These are phyloP conservation scores for Moesziomyces globuligerus DNA, from an alignment of 1,284 basidiomycete species.

Conservation along the genomic window DNA sequence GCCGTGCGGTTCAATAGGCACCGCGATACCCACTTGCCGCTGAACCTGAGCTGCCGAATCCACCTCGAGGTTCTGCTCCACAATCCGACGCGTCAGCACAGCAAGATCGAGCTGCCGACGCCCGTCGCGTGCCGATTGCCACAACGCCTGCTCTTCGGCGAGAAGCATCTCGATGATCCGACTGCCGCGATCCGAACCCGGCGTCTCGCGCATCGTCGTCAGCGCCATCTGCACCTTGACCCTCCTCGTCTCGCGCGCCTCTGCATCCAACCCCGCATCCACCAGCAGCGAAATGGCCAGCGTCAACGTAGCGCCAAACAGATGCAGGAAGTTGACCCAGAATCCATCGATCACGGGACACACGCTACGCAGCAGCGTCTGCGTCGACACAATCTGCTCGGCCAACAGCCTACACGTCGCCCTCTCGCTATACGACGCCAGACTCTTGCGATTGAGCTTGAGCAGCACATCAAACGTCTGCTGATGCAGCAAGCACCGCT, in stretches of 20 bases:
- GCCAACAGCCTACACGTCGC: conserved; percentile 45
- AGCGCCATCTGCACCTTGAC: conserved; percentile 30
- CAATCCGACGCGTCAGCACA: conserved; percentile 19
- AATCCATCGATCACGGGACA: conserved; percentile 56
- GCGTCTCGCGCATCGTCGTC: conserved; percentile 38
- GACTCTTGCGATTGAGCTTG: conserved; percentile 43
- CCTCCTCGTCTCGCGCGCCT: conserved; percentile 14
- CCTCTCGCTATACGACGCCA: conserved; percentile 33
- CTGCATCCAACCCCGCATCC: conserved; percentile 23
- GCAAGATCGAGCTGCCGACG: conserved; percentile 15
- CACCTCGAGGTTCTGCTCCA: conserved; percentile 1
- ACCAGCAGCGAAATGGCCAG: conserved; percentile 48
- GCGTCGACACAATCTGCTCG: conserved; percentile 49
- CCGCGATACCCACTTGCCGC: no score
- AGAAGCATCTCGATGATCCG: conserved; percentile 49
- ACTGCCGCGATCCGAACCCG: conserved; percentile 39
- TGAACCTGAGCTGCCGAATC: background rate
- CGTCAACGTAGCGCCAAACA: conserved; percentile 51
- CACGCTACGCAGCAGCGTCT: conserved; percentile 41
- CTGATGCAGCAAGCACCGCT: conserved; percentile 54
- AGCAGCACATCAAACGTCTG: conserved; percentile 51
- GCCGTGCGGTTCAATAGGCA: background rate
- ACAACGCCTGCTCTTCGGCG: conserved; percentile 39
- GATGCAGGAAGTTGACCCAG: conserved; percentile 51
- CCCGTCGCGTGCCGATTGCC: conserved; percentile 10